Evolutionary conservation across 129 eudicot genomes (phyloP).

Genomic region (Logfia minima): DNA sequence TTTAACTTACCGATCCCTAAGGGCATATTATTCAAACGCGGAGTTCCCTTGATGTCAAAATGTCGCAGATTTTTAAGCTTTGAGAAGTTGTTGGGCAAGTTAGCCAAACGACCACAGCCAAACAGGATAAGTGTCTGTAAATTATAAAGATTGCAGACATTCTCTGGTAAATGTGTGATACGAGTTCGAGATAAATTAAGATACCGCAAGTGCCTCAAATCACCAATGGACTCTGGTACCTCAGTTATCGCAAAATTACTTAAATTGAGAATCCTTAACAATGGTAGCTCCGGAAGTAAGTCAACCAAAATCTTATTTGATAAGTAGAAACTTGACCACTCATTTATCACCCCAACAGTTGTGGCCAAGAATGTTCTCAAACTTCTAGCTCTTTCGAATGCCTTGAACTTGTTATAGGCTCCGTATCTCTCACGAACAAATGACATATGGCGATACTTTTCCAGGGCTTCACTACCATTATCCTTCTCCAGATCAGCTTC

Average conservation of each 20-base stretch:
- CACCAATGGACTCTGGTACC: constrained; percentile 25
- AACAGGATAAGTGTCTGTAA: constrained; percentile 41
- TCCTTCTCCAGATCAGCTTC: no score
- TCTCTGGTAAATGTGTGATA: constrained; percentile 29
- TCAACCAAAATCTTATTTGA: constrained; percentile 27
- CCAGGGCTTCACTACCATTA: no score
- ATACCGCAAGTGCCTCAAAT: constrained; percentile 37
- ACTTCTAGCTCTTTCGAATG: constrained; percentile 13
- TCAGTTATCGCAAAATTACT: constrained; percentile 16
- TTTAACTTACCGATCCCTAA: constrained; percentile 30
- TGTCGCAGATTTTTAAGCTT: constrained; percentile 38
- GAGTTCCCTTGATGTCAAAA: constrained; percentile 42
- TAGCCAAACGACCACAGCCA: constrained; percentile 25
- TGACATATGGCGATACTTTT: no score
- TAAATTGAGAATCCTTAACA: constrained; percentile 26
- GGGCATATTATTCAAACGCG: constrained; percentile 36
- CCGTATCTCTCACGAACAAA: no score
- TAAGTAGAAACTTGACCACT: no score
- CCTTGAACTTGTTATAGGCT: neutral
- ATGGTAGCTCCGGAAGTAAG: constrained; percentile 18
- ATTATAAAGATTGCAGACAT: constrained; percentile 27
- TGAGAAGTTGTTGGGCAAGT: constrained; percentile 31
- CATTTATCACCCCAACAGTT: no score
- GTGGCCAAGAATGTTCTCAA: no score
- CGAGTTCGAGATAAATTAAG: constrained; percentile 23